A percentile compares a stretch with the other conserved stretches of the same genome.
phyloP scores from a whole-genome alignment of 495 filamentous ascomycete genomes.

The Podospora tetraspora region DNA sequence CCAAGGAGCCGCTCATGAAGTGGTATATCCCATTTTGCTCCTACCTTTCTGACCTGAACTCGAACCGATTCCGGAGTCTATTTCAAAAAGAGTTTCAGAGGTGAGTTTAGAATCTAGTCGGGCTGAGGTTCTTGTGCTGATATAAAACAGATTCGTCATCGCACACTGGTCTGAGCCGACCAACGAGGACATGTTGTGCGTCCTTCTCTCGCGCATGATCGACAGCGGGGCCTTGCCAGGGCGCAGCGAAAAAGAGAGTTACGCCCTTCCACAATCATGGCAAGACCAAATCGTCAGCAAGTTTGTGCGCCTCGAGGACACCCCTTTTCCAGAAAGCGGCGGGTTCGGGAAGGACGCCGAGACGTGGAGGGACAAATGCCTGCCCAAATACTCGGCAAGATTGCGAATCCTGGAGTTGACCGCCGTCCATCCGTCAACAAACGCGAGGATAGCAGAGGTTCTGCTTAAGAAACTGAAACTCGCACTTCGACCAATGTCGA shows the following conservation, averaged over 20 bases:
- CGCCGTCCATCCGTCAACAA: slow-evolving; percentile 49
- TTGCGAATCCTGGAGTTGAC: slow-evolving; percentile 46
- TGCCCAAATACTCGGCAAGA: slow-evolving; percentile 52
- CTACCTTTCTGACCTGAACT: slow-evolving; percentile 64
- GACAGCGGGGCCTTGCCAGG: slow-evolving; percentile 46
- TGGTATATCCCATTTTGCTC: slow-evolving; percentile 83
- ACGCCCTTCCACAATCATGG: slow-evolving; percentile 60
- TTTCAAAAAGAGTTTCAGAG: slow-evolving; percentile 76
- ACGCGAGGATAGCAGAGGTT: slow-evolving; percentile 49
- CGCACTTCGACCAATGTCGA: slow-evolving; percentile 50
- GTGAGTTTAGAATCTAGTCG: slow-evolving; percentile 33
- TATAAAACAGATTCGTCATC: slow-evolving; percentile 55
- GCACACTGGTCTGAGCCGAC: slow-evolving; percentile 60
- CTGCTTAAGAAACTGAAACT: slow-evolving; percentile 53
- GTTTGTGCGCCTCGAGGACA: slow-evolving; percentile 52
- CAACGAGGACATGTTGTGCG: slow-evolving; percentile 62
- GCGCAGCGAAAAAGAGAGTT: slow-evolving; percentile 48
- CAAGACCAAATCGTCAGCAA: slow-evolving; percentile 62
- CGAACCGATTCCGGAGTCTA: slow-evolving; percentile 70
- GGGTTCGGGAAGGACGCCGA: slow-evolving; percentile 46
- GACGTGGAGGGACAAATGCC: slow-evolving; percentile 50
- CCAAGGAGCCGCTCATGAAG: slow-evolving; percentile 53
- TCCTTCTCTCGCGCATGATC: slow-evolving; percentile 63
- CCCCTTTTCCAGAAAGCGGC: slow-evolving; percentile 52
- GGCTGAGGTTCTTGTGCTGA: slow-evolving; percentile 18